Evolutionary conservation across 768 basidiomycete species (phyloP), one percentile per base, ranked within the genome.

Genomic region (Leccinum truebloodii): DNA sequence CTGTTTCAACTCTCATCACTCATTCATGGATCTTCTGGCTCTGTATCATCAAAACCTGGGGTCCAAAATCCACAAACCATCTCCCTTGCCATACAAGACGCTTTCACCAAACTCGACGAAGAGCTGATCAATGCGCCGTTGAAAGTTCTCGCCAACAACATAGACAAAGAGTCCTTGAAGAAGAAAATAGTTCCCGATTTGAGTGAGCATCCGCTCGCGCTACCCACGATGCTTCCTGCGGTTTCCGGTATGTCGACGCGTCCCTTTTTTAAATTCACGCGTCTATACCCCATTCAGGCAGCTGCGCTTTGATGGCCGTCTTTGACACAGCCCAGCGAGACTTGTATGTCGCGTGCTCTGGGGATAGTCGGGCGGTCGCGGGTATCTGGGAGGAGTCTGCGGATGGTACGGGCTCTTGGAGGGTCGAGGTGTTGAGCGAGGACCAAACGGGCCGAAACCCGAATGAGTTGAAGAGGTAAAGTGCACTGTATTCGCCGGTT

Each of bases 361-460:
- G 97, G 0, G 97, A 99, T 71, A 91, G 92, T 70, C 85, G 97
- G 52, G 97, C 97, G 13, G 94, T 99, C 6, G 95, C 96, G 22
- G 97, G 97, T 20, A 83, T 93, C 39, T 95, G 92, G 90, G 87
- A 92, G 63, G 82, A 85, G 54, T 81, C 81, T 4, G 74, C 72
- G 3, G 83, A 87, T 63, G 87, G 86, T 4, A 77, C 80, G 55
- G 92, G 92, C 12, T 81, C 79, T 55, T 99, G 97, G 97, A 84
- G 87, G 51, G 90, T 95, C 32, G 94, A 97, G 71, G 92, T 92
- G n/a, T 80, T 99, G 62, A 93, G 85, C 30, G 94, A 98, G 73
- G 97, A 98, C 70, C 95, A 98, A 78, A 98, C 95, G 7, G 97
- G 94, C 41, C 85, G 93, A 65, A 98, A 94, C 71, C 86, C 84